These are phyloP conservation scores for Boletus rubroflammeus DNA, from an alignment of 768 basidiomycete species.

Conservation along the genomic window DNA sequence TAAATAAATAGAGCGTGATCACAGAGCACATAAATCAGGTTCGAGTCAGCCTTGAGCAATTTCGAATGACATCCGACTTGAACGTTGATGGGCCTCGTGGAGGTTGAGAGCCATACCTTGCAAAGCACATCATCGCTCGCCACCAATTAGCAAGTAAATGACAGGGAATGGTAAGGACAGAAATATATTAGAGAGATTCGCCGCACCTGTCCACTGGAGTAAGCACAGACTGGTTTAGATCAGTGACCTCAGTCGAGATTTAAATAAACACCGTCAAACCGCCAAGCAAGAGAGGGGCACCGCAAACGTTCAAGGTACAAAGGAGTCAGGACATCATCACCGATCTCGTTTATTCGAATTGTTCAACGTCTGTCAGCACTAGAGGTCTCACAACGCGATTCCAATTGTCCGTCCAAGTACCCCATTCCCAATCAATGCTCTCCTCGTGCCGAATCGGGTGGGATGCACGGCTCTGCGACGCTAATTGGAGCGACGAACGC, in stretches of 20 bases:
- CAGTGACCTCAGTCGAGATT: not conserved
- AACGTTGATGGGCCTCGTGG: not conserved
- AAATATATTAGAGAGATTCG: not conserved
- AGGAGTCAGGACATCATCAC: not conserved
- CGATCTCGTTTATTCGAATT: constrained; percentile 13
- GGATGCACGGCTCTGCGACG: constrained; percentile 27
- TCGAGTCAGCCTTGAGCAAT: too few species aligned
- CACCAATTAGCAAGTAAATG: not conserved
- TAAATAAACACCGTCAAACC: not conserved
- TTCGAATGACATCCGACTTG: not conserved
- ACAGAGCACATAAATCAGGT: too few species aligned
- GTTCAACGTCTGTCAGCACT: constrained; percentile 33
- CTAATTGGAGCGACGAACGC: constrained; percentile 44
- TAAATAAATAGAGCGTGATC: too few species aligned
- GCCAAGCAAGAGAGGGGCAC: not conserved
- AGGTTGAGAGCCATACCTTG: too few species aligned
- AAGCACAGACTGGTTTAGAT: not conserved
- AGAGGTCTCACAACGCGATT: constrained; percentile 60
- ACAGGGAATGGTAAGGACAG: not conserved
- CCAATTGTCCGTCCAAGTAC: constrained; percentile 88
- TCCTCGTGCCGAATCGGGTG: constrained; percentile 17
- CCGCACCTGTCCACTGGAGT: not conserved
- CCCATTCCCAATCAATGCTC: constrained; percentile 52
- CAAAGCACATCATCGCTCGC: too few species aligned
- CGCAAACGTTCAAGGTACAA: not conserved